phyloP scores from a whole-genome alignment of 2,329 filamentous ascomycete species.

The Cordyceps militaris region DNA sequence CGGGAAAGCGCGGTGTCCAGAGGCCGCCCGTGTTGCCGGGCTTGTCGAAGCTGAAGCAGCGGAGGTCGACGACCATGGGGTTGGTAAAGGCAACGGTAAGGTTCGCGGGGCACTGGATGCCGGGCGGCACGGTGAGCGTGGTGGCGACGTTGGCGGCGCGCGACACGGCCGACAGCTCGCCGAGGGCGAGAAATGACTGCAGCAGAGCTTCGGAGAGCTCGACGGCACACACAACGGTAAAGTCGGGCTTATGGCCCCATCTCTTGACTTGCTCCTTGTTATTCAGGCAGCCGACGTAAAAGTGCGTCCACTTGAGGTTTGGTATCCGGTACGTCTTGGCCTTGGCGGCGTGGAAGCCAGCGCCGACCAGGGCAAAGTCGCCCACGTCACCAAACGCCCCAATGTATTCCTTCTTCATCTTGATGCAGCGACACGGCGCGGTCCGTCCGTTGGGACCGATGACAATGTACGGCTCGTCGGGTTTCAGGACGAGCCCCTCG shows the following conservation, averaged over 20 bases:
- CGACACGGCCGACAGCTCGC: slow-evolving; percentile 34
- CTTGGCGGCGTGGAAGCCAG: slow-evolving; percentile 58
- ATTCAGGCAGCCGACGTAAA: slow-evolving; percentile 68
- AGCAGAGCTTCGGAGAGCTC: slow-evolving; percentile 48
- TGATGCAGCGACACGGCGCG: slow-evolving; percentile 55
- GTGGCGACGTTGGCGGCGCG: slow-evolving; percentile 34
- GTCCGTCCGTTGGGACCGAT: slow-evolving; percentile 31
- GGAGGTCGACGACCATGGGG: slow-evolving; percentile 72
- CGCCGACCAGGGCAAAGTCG: slow-evolving; percentile 76
- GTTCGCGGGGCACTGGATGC: slow-evolving; percentile 33
- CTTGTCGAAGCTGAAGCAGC: slow-evolving; percentile 74
- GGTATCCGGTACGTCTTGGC: slow-evolving; percentile 48
- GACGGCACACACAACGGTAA: slow-evolving; percentile 60
- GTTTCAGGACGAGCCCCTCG: slow-evolving; percentile 79
- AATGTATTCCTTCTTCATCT: slow-evolving; percentile 83
- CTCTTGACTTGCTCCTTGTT: slow-evolving; percentile 56
- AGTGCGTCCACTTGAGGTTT: slow-evolving; percentile 67
- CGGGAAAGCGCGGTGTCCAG: slow-evolving; percentile 70
- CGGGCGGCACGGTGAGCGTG: slow-evolving; percentile 39
- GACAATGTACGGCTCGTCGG: slow-evolving; percentile 70
- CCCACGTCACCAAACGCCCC: slow-evolving; percentile 71
- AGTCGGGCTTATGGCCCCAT: slow-evolving; percentile 47
- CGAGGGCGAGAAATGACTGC: slow-evolving; percentile 41
- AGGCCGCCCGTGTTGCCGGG: slow-evolving; percentile 58
- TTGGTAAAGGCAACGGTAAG: slow-evolving; percentile 54